These are phyloP conservation scores for Plantago ovata DNA, from an alignment of 257 asterid species.

Conservation along the genomic window DNA sequence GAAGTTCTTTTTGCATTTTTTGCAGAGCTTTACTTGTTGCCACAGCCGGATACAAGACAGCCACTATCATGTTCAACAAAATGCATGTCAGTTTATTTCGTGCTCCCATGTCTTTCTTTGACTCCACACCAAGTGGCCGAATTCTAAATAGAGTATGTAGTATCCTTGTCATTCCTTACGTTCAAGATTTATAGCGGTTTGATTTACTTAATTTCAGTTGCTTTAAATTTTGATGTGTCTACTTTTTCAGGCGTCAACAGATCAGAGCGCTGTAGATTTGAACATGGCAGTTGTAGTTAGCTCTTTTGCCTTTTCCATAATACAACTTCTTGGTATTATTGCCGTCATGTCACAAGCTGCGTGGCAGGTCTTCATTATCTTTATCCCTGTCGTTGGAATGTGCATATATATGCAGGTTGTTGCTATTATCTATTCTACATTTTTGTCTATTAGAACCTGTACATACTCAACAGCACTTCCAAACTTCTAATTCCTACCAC, in stretches of 20 bases:
- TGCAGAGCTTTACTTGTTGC: conserved; percentile 51
- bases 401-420: conserved; percentile 76
- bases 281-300: conserved; percentile 47
- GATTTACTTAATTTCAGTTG: neutral
- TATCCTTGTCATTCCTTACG: neutral
- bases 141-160: conserved; percentile 80
- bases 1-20: conserved; percentile 63
- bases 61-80: conserved; percentile 60
- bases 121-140: conserved; percentile 96
- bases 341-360: conserved; percentile 81
- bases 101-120: conserved; percentile 96
- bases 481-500: too few species aligned
- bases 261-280: conserved; percentile 76
- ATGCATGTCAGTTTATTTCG: conserved; percentile 75
- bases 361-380: conserved; percentile 78
- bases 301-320: conserved; percentile 53
- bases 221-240: conserved; percentile 17
- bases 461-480: too few species aligned
- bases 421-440: conserved; percentile 4
- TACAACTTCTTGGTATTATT: conserved; percentile 65
- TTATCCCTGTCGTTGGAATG: conserved; percentile 57
- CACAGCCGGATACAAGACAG: conserved; percentile 65
- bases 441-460: too few species aligned
- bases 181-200: neutral
- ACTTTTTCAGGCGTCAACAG: conserved; percentile 69